Conservation (phyloP, 1,284 basidiomycete genomes). For the Moesziomyces antarcticus region DNA sequence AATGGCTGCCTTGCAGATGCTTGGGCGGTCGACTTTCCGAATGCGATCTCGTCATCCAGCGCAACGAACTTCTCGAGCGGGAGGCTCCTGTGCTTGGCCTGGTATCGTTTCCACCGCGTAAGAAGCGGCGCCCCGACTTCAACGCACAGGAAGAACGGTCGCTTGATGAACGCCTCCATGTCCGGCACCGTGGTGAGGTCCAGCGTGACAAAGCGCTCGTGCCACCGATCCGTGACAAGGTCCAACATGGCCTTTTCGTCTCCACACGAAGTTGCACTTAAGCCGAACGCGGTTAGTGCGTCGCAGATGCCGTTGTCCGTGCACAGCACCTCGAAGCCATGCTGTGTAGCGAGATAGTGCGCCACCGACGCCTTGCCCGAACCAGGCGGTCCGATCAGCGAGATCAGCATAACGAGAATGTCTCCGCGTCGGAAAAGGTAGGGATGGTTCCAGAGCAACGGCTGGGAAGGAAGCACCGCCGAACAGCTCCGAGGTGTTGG, state of each 20-base stretch:
- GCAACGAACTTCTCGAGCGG: constrained; percentile 60
- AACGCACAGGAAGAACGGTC: constrained; percentile 90
- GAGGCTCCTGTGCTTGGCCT: constrained; percentile 6
- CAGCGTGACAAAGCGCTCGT: constrained; percentile 80
- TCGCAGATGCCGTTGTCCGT: background rate
- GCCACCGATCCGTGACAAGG: constrained; percentile 86
- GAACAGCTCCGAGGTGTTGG: constrained; percentile 6
- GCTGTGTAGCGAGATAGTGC: constrained; percentile 75
- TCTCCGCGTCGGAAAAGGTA: too few relatives aligned
- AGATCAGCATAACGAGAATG: constrained; percentile 76
- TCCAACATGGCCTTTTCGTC: constrained; percentile 75
- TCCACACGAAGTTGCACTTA: background rate
- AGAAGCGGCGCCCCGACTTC: constrained; percentile 85
- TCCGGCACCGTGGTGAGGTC: constrained; percentile 74
- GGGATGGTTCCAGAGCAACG: background rate
- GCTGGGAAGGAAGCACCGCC: background rate
- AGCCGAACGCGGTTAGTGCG: constrained; percentile 37
- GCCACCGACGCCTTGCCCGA: constrained; percentile 84
- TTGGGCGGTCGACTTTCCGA: background rate
- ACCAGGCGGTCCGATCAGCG: constrained; percentile 83
- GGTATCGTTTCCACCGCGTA: constrained; percentile 54
- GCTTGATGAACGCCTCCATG: constrained; percentile 80
- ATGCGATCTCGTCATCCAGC: constrained; percentile 49
- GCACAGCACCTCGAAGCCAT: constrained; percentile 68
- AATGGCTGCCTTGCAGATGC: background rate